Base-by-base conservation (phyloP, 2,329 filamentous ascomycete genomes). In the Capronia epimyces region DNA sequence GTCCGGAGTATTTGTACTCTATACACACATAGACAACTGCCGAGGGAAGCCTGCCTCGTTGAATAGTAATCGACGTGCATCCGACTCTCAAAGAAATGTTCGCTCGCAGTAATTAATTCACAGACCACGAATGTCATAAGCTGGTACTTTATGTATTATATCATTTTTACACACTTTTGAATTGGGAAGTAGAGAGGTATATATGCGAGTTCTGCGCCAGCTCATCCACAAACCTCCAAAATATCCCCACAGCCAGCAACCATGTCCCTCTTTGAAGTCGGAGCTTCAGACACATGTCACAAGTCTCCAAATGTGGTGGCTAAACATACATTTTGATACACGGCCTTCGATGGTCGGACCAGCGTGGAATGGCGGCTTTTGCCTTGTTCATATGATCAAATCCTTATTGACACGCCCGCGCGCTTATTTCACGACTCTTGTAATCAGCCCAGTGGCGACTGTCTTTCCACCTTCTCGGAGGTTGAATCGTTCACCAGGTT, bases 401-500 rank as follows among this genome's bases (percentile, higher is more conserved):
- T 39, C 43, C 50, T 32, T 27, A 37, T 8, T 12, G 15, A 24
- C n/a, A 22, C 16, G 4, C 15, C 3, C 22, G 1, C 32, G 7
- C 13, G 13, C 67, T 62, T 73, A 74, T 56, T 72, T 71, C 44
- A 80, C 55, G 66, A 93, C 83, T 64, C 84, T 83, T 60, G 87
- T 93, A 64, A 89, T 78, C 63, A 93, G 76, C 71, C 87, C 87
- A 63, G 87, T 93, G 63, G 87, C 87, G 52, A 93, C 86, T 54
- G 87, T 93, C 64, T 88, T 83, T 65, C 91, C 90, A 76, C 93
- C 93, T 78, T 98, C 93, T 73, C 93, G 88, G 68, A 98, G 83
- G 79, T 97, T 98, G 82, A 98, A 93, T 65, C 93, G 87, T 78
- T 96, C 89, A 63, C 93, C 91, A 57, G 81, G 75, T 76, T 98